Percentiles rank a stretch among this genome's conserved stretches.
These are phyloP conservation scores for Astraeus odoratus DNA, from an alignment of 768 basidiomycete genomes.

Conservation along the genomic window DNA sequence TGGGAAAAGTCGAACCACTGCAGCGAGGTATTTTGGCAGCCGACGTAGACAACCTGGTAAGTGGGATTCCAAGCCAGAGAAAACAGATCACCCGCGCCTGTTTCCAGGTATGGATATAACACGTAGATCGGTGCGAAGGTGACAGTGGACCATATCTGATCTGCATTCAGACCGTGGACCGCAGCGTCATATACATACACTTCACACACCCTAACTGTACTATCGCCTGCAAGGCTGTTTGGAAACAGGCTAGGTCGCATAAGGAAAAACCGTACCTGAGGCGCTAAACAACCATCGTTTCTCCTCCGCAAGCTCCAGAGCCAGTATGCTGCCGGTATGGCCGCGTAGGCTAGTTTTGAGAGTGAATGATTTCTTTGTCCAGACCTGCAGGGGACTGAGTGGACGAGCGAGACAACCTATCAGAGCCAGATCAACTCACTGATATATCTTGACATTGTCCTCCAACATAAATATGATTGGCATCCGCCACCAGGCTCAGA, in stretches of 20 bases:
- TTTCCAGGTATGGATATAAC: conserved; percentile 72
- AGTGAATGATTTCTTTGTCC: conserved; percentile 68
- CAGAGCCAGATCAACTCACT: conserved; percentile 33
- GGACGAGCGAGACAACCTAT: background rate
- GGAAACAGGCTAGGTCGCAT: background rate
- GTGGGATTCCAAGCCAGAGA: conserved; percentile 71
- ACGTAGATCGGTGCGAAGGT: conserved; percentile 62
- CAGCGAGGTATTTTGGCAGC: conserved; percentile 89
- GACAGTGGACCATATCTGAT: conserved; percentile 76
- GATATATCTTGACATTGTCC: conserved; percentile 73
- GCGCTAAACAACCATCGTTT: conserved; percentile 87
- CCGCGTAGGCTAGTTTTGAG: conserved; percentile 66
- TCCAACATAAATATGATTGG: conserved; percentile 72
- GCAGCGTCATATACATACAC: background rate
- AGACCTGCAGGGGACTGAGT: conserved; percentile 56
- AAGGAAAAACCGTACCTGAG: conserved; percentile 46
- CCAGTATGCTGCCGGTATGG: conserved; percentile 80
- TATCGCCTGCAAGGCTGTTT: conserved; percentile 54
- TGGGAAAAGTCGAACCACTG: conserved; percentile 73
- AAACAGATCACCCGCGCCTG: conserved; percentile 81
- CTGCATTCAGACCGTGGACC: conserved; percentile 5
- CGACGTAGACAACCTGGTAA: conserved; percentile 70
- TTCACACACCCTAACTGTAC: conserved; percentile 67
- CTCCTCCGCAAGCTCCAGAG: conserved; percentile 67
- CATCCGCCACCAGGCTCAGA: conserved; percentile 68